phyloP scores from a whole-genome alignment of 1,284 basidiomycete genomes.

The Lignosus rhinocerotis region DNA sequence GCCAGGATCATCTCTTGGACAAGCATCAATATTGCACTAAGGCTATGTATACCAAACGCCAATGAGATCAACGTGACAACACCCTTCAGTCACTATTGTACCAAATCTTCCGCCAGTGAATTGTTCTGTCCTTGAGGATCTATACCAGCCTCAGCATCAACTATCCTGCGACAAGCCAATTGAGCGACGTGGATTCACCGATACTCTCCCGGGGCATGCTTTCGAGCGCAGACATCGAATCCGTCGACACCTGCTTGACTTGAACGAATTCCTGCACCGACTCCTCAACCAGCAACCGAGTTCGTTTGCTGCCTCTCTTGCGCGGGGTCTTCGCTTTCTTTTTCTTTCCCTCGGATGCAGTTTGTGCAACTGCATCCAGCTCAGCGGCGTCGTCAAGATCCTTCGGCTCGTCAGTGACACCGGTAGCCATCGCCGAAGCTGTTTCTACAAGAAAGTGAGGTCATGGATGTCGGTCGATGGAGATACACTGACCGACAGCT shows the following conservation, averaged over 20 bases:
- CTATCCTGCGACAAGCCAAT: too few species aligned
- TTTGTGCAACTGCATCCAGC: neutral
- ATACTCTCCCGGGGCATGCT: too few species aligned
- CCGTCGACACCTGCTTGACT: neutral
- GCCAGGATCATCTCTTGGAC: too few species aligned
- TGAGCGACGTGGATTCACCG: too few species aligned
- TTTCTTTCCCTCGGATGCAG: neutral
- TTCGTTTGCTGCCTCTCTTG: neutral
- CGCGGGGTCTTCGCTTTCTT: neutral
- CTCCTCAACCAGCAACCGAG: neutral
- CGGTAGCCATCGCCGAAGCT: neutral
- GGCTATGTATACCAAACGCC: too few species aligned
- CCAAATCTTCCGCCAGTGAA: too few species aligned
- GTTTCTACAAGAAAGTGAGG: neutral
- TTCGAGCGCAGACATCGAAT: neutral
- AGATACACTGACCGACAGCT: neutral
- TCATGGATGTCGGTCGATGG: neutral
- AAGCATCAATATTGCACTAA: too few species aligned
- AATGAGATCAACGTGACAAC: too few species aligned
- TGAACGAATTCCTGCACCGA: neutral
- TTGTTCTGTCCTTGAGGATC: too few species aligned
- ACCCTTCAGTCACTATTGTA: too few species aligned
- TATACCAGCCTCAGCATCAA: too few species aligned
- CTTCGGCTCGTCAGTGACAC: constrained; percentile 11
- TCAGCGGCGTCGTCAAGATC: constrained; percentile 10